These are phyloP conservation scores for Priceomyces medius DNA, from an alignment of 805 yeast genomes.

Conservation along the genomic window DNA sequence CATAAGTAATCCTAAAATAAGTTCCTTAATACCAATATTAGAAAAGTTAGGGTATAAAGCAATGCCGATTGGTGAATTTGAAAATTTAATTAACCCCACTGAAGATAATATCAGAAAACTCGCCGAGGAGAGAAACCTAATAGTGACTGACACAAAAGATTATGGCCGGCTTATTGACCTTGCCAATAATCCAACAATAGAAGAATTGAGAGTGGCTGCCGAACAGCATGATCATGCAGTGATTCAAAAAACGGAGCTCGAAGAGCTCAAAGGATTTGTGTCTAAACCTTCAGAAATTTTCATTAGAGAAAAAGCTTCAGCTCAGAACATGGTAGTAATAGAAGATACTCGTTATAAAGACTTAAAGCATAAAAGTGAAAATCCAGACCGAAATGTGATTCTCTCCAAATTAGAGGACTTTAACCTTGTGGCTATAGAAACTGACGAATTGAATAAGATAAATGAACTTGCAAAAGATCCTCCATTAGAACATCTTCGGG, in stretches of 20 bases:
- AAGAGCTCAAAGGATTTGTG: constrained; percentile 11
- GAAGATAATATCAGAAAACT: constrained; percentile 16
- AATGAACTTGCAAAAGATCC: constrained; percentile 14
- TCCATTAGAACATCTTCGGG: constrained; percentile 9
- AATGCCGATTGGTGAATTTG: constrained; percentile 17
- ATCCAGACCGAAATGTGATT: background rate
- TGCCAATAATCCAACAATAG: constrained; percentile 18
- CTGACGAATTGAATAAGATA: constrained; percentile 6
- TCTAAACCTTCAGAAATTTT: constrained; percentile 18
- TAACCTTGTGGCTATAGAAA: background rate
- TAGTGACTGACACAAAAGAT: constrained; percentile 11
- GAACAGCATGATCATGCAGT: constrained; percentile 7
- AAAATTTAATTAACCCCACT: constrained; percentile 10
- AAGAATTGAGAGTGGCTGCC: constrained; percentile 17
- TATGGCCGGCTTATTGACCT: constrained; percentile 11
- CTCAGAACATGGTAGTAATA: constrained; percentile 11
- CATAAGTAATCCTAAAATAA: constrained; percentile 20
- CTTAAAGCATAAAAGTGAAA: background rate
- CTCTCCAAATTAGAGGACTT: background rate
- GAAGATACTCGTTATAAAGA: constrained; percentile 9
- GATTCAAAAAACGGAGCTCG: constrained; percentile 8
- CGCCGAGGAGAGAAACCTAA: constrained; percentile 10
- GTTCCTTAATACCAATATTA: constrained; percentile 20
- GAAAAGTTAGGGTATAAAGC: constrained; percentile 14
- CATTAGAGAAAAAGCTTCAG: constrained; percentile 14